Evolutionary conservation across 192 early-diverging fungal genomes (phyloP).

Genomic region (Irineochytrium annulatum): DNA sequence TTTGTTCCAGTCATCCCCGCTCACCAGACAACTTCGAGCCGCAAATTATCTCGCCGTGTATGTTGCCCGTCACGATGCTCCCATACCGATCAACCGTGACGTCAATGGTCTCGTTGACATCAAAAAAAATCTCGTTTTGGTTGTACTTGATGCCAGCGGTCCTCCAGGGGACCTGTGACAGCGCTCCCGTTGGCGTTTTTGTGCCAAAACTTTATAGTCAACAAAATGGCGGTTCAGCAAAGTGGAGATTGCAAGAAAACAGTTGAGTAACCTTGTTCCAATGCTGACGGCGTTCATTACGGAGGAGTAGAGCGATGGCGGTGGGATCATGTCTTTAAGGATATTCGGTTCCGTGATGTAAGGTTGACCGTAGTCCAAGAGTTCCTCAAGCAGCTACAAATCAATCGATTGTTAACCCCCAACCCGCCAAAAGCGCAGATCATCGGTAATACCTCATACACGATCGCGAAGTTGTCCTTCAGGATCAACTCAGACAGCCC

Average conservation of each 20-base stretch:
- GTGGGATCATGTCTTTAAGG: constrained; percentile 79
- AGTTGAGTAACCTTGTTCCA: constrained; percentile 58
- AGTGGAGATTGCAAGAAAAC: constrained; percentile 18
- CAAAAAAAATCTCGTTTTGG: constrained; percentile 92
- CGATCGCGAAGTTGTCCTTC: constrained; percentile 89
- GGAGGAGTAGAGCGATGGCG: constrained; percentile 78
- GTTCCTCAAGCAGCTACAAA: constrained; percentile 90
- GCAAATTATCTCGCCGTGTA: constrained; percentile 74
- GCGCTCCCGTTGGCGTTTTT: constrained; percentile 54
- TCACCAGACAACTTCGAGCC: constrained; percentile 74
- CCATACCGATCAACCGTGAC: constrained; percentile 68
- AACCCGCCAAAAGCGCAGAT: not conserved
- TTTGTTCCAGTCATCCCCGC: not conserved
- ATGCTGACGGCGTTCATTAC: constrained; percentile 82
- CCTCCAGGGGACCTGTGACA: constrained; percentile 84
- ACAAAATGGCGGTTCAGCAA: constrained; percentile 5
- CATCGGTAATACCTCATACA: constrained; percentile 64
- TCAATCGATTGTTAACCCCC: too few relatives aligned
- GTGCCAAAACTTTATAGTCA: constrained; percentile 41
- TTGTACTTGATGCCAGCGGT: constrained; percentile 79
- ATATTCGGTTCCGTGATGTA: constrained; percentile 84
- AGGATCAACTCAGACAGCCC: constrained; percentile 74
- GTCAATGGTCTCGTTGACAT: constrained; percentile 87
- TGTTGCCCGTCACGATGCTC: constrained; percentile 67
- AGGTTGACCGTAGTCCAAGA: constrained; percentile 87